Evolutionary conservation across 2,329 filamentous ascomycete genomes (phyloP).

Genomic region (Trichoderma polysporum): DNA sequence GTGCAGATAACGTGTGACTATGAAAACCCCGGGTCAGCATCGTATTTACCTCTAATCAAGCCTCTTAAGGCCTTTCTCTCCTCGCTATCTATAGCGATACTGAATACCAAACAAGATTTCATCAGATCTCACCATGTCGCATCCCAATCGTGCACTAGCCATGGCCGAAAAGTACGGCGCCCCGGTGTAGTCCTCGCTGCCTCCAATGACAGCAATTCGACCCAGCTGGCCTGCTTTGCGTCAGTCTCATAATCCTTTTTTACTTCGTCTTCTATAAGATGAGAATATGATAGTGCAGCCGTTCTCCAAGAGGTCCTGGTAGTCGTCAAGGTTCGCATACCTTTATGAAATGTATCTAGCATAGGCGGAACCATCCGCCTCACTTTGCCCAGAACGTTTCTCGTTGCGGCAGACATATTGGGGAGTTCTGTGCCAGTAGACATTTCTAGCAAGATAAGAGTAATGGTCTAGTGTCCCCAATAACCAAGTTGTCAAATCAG

Average conservation of each 20-base stretch:
- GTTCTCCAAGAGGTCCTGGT: not conserved
- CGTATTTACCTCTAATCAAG: not conserved
- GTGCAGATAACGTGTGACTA: constrained; percentile 96
- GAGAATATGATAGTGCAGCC: too few relatives aligned
- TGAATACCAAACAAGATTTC: not conserved
- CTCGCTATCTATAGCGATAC: not conserved
- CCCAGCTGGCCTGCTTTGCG: constrained; percentile 74
- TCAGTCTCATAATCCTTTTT: constrained; percentile 19
- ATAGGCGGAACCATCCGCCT: constrained; percentile 91
- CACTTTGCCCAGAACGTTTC: constrained; percentile 74
- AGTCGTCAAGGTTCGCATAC: constrained; percentile 45
- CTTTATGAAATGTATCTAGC: constrained; percentile 95
- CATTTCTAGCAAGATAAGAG: constrained; percentile 25
- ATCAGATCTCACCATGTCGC: constrained; percentile 69
- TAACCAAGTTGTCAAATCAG: not conserved
- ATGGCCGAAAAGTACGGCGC: constrained; percentile 98
- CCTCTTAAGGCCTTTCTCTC: too few relatives aligned
- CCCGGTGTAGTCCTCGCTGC: constrained; percentile 93
- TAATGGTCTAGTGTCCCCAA: not conserved
- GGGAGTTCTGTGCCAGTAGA: constrained; percentile 27
- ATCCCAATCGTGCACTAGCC: constrained; percentile 86
- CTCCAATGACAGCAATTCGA: constrained; percentile 88
- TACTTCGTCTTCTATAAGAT: not conserved
- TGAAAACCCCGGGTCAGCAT: not conserved
- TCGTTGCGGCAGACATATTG: constrained; percentile 68